phyloP scores from a whole-genome alignment of 805 yeast species.

The Candida nanaspora region DNA sequence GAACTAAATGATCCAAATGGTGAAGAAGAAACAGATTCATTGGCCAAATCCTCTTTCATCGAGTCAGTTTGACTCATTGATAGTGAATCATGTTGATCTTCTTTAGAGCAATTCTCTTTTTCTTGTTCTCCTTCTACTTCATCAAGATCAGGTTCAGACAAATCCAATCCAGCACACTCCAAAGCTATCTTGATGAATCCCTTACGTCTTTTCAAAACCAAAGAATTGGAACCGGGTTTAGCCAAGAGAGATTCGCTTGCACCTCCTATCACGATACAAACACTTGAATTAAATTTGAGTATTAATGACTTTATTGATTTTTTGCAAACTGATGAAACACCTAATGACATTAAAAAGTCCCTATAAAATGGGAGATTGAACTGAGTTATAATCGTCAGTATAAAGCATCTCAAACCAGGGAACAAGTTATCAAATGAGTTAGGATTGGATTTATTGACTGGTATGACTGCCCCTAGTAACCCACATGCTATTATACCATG shows the following conservation, averaged over 20 bases:
- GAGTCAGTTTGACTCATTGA: too few relatives aligned
- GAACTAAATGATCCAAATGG: neutral
- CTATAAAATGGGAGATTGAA: constrained; percentile 80
- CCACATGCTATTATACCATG: constrained; percentile 95
- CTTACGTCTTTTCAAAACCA: constrained; percentile 70
- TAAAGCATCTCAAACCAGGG: constrained; percentile 74
- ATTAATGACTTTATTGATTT: constrained; percentile 55
- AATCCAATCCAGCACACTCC: constrained; percentile 22
- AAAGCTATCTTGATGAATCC: constrained; percentile 89
- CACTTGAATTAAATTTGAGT: constrained; percentile 59
- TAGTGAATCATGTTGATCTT: too few relatives aligned
- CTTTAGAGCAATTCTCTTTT: too few relatives aligned
- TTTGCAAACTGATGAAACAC: constrained; percentile 79
- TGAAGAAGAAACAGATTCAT: neutral
- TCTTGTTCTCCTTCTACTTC: neutral
- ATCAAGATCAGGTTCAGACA: neutral
- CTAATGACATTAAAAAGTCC: constrained; percentile 75
- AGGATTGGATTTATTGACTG: constrained; percentile 53
- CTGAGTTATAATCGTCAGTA: constrained; percentile 77
- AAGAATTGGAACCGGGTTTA: constrained; percentile 52
- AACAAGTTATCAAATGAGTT: constrained; percentile 51
- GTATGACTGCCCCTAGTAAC: constrained; percentile 75
- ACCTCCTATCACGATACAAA: constrained; percentile 91
- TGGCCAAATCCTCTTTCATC: neutral
- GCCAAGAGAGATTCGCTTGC: constrained; percentile 83